Base-by-base conservation (phyloP, 2,329 filamentous ascomycete species). In the Dendryphion nanum region DNA sequence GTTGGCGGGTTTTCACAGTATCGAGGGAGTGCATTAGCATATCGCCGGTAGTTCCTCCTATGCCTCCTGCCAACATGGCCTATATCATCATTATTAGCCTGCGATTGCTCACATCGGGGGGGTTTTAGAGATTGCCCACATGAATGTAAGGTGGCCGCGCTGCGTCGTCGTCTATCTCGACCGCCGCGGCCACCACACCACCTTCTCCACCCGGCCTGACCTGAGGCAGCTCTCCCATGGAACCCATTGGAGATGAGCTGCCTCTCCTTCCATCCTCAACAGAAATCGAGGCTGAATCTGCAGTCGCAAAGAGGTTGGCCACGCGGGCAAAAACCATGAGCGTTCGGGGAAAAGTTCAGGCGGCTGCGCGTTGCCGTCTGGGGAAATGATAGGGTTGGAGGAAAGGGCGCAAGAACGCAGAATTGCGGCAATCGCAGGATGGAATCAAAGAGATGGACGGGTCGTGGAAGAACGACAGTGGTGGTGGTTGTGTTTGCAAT, bases 1-100 rank as follows among this genome's bases (percentile, higher is more conserved):
- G 93, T 66, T 98, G 94, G 53, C 93, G 81, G 32, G 93, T 98
- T 72, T 98, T 98, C 57, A 98, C 93, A 1, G 93, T 98, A 67
- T 98, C 93, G 59, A 98, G 79, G 31, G 91, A 97, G 72, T 98
- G 93, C 93, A 98, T 98, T 51, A 98, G 74, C 78, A 98, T 86
- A 67, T 98, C 93, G 42, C 94, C 93, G 39, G 86, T 94, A 13
- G 87, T 90, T 37, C 93, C 93, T 59, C 94, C 93, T 37, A 94
- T 74, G 43, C 91, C 93, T 59, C 93, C 93, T 21, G 93, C 93
- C 59, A 98, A 76, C 90, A 97, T 98, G 64, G 86, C 83, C 89
- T 95, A 50, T 44, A 43, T 12, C 14, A 18, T 20, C 15, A 19
- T 41, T 17, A 41, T 15, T 29, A 14, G n/a, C 6, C 10, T 18